Evolutionary conservation across 208 protist genomes (phyloP).

Genomic region (Trypanosoma lewisi): DNA sequence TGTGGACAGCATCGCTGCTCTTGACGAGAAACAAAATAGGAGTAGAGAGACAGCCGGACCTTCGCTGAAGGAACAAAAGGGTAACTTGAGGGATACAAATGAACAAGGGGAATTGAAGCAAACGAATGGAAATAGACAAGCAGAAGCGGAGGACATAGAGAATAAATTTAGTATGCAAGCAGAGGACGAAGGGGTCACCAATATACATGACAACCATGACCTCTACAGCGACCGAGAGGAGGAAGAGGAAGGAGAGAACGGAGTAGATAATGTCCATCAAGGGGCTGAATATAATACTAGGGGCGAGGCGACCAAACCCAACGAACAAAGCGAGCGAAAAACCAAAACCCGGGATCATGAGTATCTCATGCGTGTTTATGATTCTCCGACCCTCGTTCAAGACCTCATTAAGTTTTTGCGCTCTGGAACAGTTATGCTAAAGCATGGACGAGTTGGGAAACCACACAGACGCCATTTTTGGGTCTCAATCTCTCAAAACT

Average conservation of each 20-base stretch:
- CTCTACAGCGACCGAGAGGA: neutral
- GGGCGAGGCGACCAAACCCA: neutral
- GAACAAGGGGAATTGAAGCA: neutral
- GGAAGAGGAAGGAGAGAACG: slow-evolving; percentile 4
- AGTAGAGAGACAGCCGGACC: neutral
- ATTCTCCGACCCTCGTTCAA: slow-evolving; percentile 79
- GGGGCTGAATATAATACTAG: neutral
- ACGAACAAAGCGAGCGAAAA: slow-evolving; percentile 30
- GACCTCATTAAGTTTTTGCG: slow-evolving; percentile 84
- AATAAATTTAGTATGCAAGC: neutral
- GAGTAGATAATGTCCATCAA: neutral
- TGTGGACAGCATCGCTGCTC: neutral
- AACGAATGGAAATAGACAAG: neutral
- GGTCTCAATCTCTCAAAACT: slow-evolving; percentile 47
- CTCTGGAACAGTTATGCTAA: slow-evolving; percentile 83
- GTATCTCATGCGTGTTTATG: slow-evolving; percentile 87
- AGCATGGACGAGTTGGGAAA: slow-evolving; percentile 89
- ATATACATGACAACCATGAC: neutral
- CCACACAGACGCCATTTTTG: slow-evolving; percentile 89
- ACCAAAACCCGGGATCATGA: slow-evolving; percentile 29
- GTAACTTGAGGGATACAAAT: neutral
- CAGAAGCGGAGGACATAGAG: neutral
- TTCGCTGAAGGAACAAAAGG: neutral
- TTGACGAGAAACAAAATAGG: neutral
- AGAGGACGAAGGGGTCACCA: neutral